Evolutionary conservation across 768 basidiomycete genomes (phyloP), one percentile per base, ranked within the genome.

Genomic region (Galerina marginata): DNA sequence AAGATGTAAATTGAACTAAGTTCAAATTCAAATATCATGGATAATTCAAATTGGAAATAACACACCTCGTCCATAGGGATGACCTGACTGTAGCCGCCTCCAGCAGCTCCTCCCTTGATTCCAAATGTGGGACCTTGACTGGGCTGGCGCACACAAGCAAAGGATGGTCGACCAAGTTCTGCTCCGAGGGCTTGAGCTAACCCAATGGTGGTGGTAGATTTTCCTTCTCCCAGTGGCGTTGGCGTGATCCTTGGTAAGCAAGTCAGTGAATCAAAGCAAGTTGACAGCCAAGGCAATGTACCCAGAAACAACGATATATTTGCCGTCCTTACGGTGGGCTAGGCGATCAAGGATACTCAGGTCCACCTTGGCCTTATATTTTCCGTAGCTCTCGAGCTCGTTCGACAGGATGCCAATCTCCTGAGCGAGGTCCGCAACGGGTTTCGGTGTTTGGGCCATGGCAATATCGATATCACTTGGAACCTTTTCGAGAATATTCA

Each of bases 61-160:
- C 74, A 55, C 64, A 91, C 91, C 80, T 98, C 96, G 70, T 98
- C 96, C 96, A 99, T 98, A 43, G 96, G 96, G 77, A 99, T 99
- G 69, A 99, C 93, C 72, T 97, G 96, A 72, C 93, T 95, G 80
- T 99, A 99, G 54, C 96, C 96, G 61, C 96, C 96, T 42, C 97
- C 96, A 44, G 96, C 96, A 39, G 96, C 96, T 68, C 96, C 97
- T 66, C 96, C 96, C 77, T 99, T 99, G 81, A 99, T 97, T 66
- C 96, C 96, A 72, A 99, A 99, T 0, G 96, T 99, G 37, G 96
- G 96, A 11, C 97, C 96, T 75, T 99, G 96, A 78, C 94, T 95
- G 4, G 97, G 97, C 72, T 99, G 97, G 56, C 96, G 90, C 23
- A 99, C 95, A 73, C 95, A 97, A 47, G 97, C 96, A 74, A 97